Conservation (phyloP, 306 rosid genomes). For the Quercus parvula region DNA sequence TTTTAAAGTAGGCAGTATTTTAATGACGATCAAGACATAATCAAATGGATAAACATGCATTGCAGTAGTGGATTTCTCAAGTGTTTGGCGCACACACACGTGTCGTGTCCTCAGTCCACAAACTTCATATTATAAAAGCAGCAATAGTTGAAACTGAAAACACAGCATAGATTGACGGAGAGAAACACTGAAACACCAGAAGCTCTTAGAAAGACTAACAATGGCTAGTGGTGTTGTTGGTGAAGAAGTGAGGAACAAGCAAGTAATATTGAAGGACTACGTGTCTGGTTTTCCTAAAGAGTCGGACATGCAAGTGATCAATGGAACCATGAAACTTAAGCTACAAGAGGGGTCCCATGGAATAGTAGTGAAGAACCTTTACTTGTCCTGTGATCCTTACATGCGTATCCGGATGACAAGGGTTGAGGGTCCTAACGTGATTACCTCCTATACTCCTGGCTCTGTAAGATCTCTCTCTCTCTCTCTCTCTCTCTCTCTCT, state of each 20-base stretch:
- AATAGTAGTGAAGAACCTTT: slow-evolving; percentile 55
- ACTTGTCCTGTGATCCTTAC: slow-evolving; percentile 69
- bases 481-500: no score
- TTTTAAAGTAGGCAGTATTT: no score
- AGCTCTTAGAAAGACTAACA: neutral
- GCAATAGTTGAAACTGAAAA: no score
- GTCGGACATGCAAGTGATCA: slow-evolving; percentile 32
- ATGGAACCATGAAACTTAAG: slow-evolving; percentile 24
- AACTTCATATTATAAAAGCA: no score
- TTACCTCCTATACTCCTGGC: slow-evolving; percentile 33
- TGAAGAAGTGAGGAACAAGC: slow-evolving; percentile 33
- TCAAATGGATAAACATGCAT: no score
- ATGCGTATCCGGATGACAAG: slow-evolving; percentile 35
- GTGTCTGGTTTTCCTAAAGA: slow-evolving; percentile 39
- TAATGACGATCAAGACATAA: no score
- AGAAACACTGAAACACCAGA: neutral
- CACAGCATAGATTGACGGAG: neutral
- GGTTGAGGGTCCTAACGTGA: neutral
- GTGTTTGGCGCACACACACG: neutral
- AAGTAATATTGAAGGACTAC: slow-evolving; percentile 28
- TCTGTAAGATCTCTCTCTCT: slow-evolving; percentile 20
- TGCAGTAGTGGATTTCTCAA: no score
- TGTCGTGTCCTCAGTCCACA: no score
- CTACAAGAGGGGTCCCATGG: slow-evolving; percentile 33
- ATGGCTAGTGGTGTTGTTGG: neutral